phyloP scores from a whole-genome alignment of 2,329 filamentous ascomycete species.

The Phialophora macrospora region DNA sequence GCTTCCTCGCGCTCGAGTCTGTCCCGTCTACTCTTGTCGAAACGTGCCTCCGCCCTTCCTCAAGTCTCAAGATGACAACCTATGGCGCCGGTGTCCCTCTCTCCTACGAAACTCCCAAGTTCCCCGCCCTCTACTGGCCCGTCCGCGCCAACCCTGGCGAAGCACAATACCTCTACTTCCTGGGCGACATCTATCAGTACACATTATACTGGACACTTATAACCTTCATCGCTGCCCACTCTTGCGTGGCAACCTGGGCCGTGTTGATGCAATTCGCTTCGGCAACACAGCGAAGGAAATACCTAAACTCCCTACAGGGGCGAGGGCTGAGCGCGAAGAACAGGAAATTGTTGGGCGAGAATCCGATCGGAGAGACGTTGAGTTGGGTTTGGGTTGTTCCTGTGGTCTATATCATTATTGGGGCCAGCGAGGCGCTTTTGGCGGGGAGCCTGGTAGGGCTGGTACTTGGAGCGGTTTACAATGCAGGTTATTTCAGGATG shows the following conservation, averaged over 20 bases:
- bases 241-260: slow-evolving; percentile 73
- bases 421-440: slow-evolving; percentile 75
- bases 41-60: not conserved
- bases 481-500: slow-evolving; percentile 83
- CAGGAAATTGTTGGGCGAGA: slow-evolving; percentile 35
- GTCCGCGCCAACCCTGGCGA: slow-evolving; percentile 62
- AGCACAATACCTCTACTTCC: slow-evolving; percentile 70
- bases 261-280: slow-evolving; percentile 65
- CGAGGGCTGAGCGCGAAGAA: slow-evolving; percentile 34
- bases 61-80: slow-evolving; percentile 24
- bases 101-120: slow-evolving; percentile 69
- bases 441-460: slow-evolving; percentile 81
- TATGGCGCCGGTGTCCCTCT: slow-evolving; percentile 32
- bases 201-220: slow-evolving; percentile 86
- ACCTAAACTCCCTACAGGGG: slow-evolving; percentile 30
- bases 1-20: not conserved
- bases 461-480: slow-evolving; percentile 78
- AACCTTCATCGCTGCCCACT: slow-evolving; percentile 74
- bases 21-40: not conserved
- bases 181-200: slow-evolving; percentile 82
- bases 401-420: slow-evolving; percentile 71
- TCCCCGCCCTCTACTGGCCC: slow-evolving; percentile 83
- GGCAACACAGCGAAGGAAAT: slow-evolving; percentile 30
- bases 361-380: slow-evolving; percentile 36
- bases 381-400: slow-evolving; percentile 70